phyloP scores from a whole-genome alignment of 176 grass and related monocot genomes.

The Ensete glaucum region DNA sequence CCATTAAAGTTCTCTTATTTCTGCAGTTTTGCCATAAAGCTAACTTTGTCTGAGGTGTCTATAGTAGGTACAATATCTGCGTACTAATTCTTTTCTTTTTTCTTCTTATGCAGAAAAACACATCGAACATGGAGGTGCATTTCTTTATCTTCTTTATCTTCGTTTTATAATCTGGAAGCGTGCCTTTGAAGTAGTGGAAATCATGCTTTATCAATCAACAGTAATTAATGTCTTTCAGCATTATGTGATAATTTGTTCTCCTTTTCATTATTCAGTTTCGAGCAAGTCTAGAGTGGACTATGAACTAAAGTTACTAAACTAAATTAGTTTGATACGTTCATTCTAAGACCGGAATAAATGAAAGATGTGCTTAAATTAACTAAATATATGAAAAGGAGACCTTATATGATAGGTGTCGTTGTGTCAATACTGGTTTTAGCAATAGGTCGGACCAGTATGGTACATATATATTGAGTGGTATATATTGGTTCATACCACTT shows the following conservation, averaged over 20 bases:
- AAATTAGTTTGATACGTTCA: not conserved
- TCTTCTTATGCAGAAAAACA: constrained; percentile 76
- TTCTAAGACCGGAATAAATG: not conserved
- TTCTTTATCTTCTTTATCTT: constrained; percentile 24
- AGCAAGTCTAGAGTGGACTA: not conserved
- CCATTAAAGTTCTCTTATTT: not conserved
- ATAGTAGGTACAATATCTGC: not conserved
- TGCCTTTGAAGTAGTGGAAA: constrained; percentile 15
- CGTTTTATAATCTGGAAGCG: not conserved
- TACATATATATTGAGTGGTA: too few relatives aligned
- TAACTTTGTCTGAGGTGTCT: not conserved
- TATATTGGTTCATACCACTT: too few relatives aligned
- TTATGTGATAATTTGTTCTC: not conserved
- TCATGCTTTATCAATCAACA: not conserved
- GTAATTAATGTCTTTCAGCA: too few relatives aligned
- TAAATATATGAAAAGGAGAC: not conserved
- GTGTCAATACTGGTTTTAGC: too few relatives aligned
- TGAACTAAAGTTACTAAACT: not conserved
- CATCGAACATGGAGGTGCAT: constrained; percentile 59
- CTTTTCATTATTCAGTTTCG: not conserved
- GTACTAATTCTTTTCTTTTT: constrained; percentile 25
- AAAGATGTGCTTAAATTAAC: not conserved
- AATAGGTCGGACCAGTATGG: too few relatives aligned
- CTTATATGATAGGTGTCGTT: too few relatives aligned
- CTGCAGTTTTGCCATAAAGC: not conserved